Evolutionary conservation across 176 grass and related monocot genomes (phyloP), one percentile per base, ranked within the genome.

Genomic region (Carex scoparia): DNA sequence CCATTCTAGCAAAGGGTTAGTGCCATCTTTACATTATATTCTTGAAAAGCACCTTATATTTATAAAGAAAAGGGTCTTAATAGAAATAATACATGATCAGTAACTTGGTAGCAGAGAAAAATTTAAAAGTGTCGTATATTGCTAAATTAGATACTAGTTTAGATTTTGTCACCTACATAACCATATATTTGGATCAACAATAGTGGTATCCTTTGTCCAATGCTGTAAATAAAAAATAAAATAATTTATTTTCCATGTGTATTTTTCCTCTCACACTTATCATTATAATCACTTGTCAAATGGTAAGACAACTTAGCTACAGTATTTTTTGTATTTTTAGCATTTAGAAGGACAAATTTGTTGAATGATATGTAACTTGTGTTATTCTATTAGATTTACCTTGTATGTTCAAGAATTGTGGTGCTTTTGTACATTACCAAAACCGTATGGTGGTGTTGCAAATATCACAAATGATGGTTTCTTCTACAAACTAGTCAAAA

Each of bases 231-330:
- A 53, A 75, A 27, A 69, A 69, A 15, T 37, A 18, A 69, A 68
- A 4, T 37, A 13, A 13, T 40, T 5, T 68, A 16, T 69, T 38
- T 69, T 40, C 12, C 12, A 69, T 35, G 65, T 69, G 33, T 5
- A 40, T 69, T 69, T 69, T 40, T 69, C 33, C 30, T 69, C 65
- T 69, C 12, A 38, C 13, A 40, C 13, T 12, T 69, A 51, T 53
- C 10, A 19, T 75, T 27, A 28, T 75, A 75, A 75, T 75, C 46
- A 69, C 3, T 35, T 75, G 71, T 54, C 71, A 53, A 75, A 75
- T 53, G 46, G 10, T 12, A 9, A 75, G 19, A 75, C 51, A 75
- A 53, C n/a, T 27, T 28, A 51, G n/a, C 44, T 51, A 53, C 53
- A 16, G 5, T 37, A 0, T 18, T 53, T 53, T 75, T 51, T 11